Evolutionary conservation across 2,329 filamentous ascomycete species (phyloP).

Genomic region (Tolypocladium endophyticum): DNA sequence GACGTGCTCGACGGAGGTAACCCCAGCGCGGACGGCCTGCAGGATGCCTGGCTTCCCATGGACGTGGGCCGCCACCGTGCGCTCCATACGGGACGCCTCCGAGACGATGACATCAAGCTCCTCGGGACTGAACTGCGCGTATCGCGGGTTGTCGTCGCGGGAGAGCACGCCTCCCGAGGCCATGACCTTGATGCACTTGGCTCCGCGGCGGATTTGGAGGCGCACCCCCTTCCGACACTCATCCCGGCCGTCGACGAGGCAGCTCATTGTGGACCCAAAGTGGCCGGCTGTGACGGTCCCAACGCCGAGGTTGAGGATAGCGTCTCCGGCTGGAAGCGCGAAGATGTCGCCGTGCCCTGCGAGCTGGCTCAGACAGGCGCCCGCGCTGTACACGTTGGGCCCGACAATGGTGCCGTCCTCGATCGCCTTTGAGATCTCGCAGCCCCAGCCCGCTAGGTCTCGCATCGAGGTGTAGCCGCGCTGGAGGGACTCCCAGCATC

Average conservation of each 20-base stretch:
- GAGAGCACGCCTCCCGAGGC: constrained; percentile 27
- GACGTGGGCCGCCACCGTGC: constrained; percentile 25
- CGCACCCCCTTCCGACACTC: constrained; percentile 28
- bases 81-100: constrained; percentile 23
- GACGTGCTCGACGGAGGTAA: constrained; percentile 24
- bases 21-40: constrained; percentile 23
- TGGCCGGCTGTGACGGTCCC: constrained; percentile 16
- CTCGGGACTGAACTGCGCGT: constrained; percentile 27
- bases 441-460: constrained; percentile 34
- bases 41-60: constrained; percentile 29
- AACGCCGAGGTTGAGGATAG: constrained; percentile 22
- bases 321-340: constrained; percentile 21
- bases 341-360: constrained; percentile 35
- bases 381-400: constrained; percentile 36
- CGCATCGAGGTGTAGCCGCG: constrained; percentile 38
- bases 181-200: constrained; percentile 27
- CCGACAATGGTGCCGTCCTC: constrained; percentile 32
- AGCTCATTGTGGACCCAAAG: constrained; percentile 12
- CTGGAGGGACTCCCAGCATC: constrained; percentile 28
- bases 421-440: constrained; percentile 30
- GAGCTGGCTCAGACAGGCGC: constrained; percentile 32
- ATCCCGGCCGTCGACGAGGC: constrained; percentile 26
- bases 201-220: constrained; percentile 27
- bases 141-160: constrained; percentile 23
- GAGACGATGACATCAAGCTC: constrained; percentile 24